These are phyloP conservation scores for Trichoderma sp. DNA, from an alignment of 2,329 filamentous ascomycete species.

Conservation along the genomic window DNA sequence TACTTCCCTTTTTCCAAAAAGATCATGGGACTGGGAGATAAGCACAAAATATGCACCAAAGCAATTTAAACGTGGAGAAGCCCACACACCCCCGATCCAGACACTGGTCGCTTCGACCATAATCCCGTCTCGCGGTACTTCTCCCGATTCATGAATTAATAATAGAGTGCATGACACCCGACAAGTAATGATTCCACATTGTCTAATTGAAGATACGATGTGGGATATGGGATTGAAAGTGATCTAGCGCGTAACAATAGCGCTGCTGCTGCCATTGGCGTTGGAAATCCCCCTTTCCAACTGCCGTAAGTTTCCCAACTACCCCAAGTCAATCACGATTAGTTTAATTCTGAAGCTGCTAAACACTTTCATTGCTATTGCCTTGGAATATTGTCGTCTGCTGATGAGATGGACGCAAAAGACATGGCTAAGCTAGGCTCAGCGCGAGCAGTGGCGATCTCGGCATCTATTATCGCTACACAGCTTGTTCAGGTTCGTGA, in stretches of 20 bases:
- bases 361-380: not conserved
- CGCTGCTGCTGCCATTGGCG: not conserved
- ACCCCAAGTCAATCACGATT: not conserved
- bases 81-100: not conserved
- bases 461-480: not conserved
- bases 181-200: not conserved
- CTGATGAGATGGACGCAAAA: not conserved
- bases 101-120: not conserved
- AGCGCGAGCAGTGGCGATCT: not conserved
- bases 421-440: not conserved
- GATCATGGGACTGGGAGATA: not conserved
- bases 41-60: not conserved
- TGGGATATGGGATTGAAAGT: not conserved
- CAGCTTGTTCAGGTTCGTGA: not conserved
- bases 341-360: not conserved
- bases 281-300: not conserved
- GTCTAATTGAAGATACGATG: not conserved
- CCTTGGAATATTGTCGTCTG: not conserved
- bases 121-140: not conserved
- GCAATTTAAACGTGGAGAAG: not conserved
- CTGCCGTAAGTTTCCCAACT: not conserved
- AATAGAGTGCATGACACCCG: not conserved
- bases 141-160: not conserved
- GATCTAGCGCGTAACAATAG: not conserved
- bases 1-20: not conserved